Evolutionary conservation across 108 stramenopile species (phyloP).

Genomic region (Discostella pseudostelligera): DNA sequence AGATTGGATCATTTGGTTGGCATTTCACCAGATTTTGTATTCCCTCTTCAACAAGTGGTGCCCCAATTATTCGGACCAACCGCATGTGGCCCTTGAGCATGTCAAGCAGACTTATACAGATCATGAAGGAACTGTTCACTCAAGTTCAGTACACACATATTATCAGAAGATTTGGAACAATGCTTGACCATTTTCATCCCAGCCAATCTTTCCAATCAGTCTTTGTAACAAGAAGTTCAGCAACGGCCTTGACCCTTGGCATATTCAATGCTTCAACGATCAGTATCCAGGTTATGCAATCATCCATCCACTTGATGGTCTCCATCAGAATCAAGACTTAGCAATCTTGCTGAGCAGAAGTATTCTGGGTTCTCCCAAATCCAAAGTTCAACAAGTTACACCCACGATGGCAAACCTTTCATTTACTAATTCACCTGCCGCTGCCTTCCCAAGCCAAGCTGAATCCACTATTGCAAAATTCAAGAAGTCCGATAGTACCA

Average conservation of each 20-base stretch:
- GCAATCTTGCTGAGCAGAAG: neutral
- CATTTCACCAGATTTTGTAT: neutral
- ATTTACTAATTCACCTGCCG: neutral
- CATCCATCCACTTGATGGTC: neutral
- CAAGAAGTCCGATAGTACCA: neutral
- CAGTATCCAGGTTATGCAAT: neutral
- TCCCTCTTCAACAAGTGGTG: neutral
- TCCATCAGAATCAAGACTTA: too few species aligned
- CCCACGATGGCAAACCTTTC: neutral
- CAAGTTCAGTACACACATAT: neutral
- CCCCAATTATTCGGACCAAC: neutral
- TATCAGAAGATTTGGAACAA: neutral
- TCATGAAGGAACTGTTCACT: neutral
- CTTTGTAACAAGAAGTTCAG: neutral
- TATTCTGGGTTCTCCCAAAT: neutral
- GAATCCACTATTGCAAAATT: neutral
- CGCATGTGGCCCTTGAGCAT: neutral
- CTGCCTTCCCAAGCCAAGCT: neutral
- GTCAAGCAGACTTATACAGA: neutral
- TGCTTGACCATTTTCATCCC: neutral
- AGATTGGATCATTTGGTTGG: neutral
- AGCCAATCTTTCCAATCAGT: neutral
- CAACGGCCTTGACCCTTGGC: neutral
- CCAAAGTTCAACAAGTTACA: neutral
- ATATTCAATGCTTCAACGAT: neutral